Conservation (phyloP, 2,329 filamentous ascomycete genomes). For the Raffaelea ambrosiae region DNA sequence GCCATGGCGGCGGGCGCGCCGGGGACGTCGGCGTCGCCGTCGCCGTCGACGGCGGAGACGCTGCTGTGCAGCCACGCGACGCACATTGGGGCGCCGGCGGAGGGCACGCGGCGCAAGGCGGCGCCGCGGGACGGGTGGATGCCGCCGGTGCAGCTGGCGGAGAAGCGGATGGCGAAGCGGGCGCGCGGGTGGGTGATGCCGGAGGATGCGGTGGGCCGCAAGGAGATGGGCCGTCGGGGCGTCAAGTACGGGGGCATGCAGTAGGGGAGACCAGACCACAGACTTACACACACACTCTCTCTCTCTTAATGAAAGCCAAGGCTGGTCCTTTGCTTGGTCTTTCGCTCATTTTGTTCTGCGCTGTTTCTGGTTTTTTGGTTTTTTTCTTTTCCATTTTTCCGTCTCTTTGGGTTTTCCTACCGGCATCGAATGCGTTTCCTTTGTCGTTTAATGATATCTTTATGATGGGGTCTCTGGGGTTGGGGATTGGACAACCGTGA, state of each 20-base stretch:
- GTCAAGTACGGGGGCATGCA: background rate
- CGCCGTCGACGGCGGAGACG: too few relatives aligned
- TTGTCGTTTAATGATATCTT: background rate
- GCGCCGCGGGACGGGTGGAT: constrained; percentile 67
- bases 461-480: too few relatives aligned
- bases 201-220: constrained; percentile 51
- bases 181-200: constrained; percentile 67
- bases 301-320: background rate
- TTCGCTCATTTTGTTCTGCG: background rate
- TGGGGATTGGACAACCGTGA: too few relatives aligned
- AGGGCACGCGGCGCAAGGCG: constrained; percentile 62
- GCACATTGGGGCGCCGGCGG: constrained; percentile 67
- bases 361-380: background rate
- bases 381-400: background rate
- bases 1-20: constrained; percentile 8
- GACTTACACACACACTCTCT: background rate
- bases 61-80: constrained; percentile 32
- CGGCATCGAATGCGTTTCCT: background rate
- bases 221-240: background rate
- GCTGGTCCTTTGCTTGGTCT: background rate
- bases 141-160: constrained; percentile 60
- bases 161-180: constrained; percentile 70
- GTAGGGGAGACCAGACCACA: background rate
- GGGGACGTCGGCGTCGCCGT: background rate
- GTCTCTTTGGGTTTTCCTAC: background rate